Base-by-base conservation (phyloP, 1,139 yeast genomes). In the Suhomyces anneliseae region DNA sequence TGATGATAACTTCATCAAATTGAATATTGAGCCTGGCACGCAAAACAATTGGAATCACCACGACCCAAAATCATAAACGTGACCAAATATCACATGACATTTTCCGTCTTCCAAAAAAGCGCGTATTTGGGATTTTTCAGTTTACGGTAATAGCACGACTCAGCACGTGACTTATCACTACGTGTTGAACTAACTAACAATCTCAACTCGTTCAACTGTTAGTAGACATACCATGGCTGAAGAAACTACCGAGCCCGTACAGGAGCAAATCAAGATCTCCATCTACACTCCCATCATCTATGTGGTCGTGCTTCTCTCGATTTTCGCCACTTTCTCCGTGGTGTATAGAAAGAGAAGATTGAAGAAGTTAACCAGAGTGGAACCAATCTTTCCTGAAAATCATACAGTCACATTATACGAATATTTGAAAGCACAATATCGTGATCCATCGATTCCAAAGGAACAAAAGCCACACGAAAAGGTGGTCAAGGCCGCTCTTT, bases 251-350 rank as follows among this genome's bases (percentile, higher is more conserved):
- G 52, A 63, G 50, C 53, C 62, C 34, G 49, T 56, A 19, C 63
- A 58, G 40, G 63, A 63, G 38, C 64, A 56, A 48, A 62, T 74
- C 47, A 73, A 75, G 55, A 81, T 90, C 53, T 88, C 97, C n/a
- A 81, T 92, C 36, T 82, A 80, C 63, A 89, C 96, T 12, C 98
- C 99, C 29, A 65, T 93, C 49, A 71, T 88, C 40, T 93, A 93
- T 63, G 85, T 90, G 49, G 84, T 79, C 6, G 80, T 90, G 29
- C 70, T 93, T 52, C 64, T 90, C 41, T 63, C 89, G 4, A 80
- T 93, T n/a, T 76, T 92, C 51, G 72, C 83, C 38, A 69, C 83
- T n/a, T 92, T 93, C 64, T 83, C 95, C 29, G 74, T 84, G 37
- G 73, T 79, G 45, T 89, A 90, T 66, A 78, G 95, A 60, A 74